Conservation (phyloP, 2,329 filamentous ascomycete species). For the Aspergillus fijiensis region DNA sequence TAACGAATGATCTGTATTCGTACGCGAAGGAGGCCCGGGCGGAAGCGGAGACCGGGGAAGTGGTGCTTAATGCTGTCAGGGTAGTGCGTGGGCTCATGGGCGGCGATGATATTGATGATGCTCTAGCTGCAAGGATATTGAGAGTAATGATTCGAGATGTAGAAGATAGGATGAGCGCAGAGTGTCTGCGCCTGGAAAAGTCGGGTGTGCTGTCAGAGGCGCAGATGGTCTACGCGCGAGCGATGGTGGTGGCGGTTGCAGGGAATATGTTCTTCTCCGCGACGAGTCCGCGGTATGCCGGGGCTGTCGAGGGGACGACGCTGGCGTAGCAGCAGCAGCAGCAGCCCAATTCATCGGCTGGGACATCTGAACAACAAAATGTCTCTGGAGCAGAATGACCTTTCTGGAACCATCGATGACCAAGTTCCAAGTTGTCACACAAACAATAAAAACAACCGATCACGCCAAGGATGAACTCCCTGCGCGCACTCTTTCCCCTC, state of each 20-base stretch:
- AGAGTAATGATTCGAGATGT: constrained; percentile 11
- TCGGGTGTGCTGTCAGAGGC: neutral
- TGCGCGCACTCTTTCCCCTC: neutral
- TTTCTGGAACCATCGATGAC: neutral
- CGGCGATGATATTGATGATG: neutral
- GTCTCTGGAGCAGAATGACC: too few species aligned
- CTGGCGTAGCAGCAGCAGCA: neutral
- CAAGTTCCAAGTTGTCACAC: neutral
- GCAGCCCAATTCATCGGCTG: too few species aligned
- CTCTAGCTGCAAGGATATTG: constrained; percentile 3
- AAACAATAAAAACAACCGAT: too few species aligned
- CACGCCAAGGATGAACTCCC: neutral
- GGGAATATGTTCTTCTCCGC: constrained; percentile 21
- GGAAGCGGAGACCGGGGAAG: neutral
- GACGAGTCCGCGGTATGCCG: constrained; percentile 14
- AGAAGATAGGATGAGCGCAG: constrained; percentile 11
- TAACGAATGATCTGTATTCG: constrained; percentile 20
- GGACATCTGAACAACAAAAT: too few species aligned
- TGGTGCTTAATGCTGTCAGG: constrained; percentile 14
- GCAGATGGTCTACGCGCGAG: constrained; percentile 10
- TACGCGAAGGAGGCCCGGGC: constrained; percentile 15
- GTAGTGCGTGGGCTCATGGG: constrained; percentile 10
- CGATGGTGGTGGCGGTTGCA: constrained; percentile 8
- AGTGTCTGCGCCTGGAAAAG: constrained; percentile 7
- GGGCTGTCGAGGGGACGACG: constrained; percentile 11